Base-by-base conservation (phyloP, 108 stramenopile genomes). In the Cyclotella baltica region DNA sequence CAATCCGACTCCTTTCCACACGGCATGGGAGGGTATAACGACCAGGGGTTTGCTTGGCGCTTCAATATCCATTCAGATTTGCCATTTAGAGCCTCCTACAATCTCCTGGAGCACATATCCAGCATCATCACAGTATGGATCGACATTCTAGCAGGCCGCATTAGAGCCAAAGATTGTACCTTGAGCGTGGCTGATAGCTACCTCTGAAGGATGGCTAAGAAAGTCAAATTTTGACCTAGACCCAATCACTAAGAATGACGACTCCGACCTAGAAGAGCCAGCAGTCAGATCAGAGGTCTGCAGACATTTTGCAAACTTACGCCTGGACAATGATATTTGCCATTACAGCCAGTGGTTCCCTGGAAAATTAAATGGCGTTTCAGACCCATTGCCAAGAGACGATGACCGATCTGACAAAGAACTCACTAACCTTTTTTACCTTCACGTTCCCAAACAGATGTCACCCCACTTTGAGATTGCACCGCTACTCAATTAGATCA, bases 341-440 rank as follows among this genome's bases (percentile, higher is more conserved):
- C 29, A 66, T 31, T 67, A 67, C 64, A 67, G 66, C 27, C 74
- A 75, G 31, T 75, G 65, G 74, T 75, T 72, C 33, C 71, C 71
- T 10, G 71, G 71, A 37, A 53, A 22, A 37, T 31, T 56, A 36
- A 70, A 70, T 30, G 29, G 43, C 4, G 66, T 66, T 2, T 63
- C 66, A 33, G 55, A 68, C 46, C 38, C 53, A 15, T 63, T 66
- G 35, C 62, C 59, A 4, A 33, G 58, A 31, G 57, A 72, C 46
- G 28, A 72, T n/a, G 59, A 72, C 58, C 51, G 55, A 22, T 5
- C 4, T 0, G 25, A 66, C 18, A 31, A 67, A 36, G 65, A 66
- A 67, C 74, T 75, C 27, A 75, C 74, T 2, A 4, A 30, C 4
- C 19, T 66, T 35, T 53, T 66, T 30, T 20, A 29, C 29, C 10